Percentiles rank a stretch among this genome's conserved stretches.
Evolutionary conservation across 2,329 filamentous ascomycete species (phyloP).

Genomic region (Epichloe aotearoae): DNA sequence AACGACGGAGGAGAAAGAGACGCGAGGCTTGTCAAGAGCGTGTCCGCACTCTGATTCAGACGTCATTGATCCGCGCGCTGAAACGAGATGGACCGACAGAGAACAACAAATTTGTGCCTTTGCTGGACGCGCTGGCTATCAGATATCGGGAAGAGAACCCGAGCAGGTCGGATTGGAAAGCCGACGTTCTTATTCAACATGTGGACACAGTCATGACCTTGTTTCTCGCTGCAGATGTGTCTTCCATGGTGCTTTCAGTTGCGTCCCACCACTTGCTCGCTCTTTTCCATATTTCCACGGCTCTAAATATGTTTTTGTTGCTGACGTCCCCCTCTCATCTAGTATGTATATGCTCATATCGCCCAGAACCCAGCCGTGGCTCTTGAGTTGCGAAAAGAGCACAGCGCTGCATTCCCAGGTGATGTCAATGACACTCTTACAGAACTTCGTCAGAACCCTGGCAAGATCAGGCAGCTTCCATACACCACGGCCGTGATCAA

Average conservation of each 20-base stretch:
- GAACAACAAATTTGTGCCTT: neutral
- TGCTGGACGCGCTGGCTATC: neutral
- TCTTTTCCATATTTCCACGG: neutral
- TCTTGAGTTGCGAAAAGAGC: constrained; percentile 1
- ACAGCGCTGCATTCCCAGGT: neutral
- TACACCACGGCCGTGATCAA: constrained; percentile 3
- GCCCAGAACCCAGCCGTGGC: constrained; percentile 1
- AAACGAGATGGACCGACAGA: neutral
- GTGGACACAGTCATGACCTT: constrained; percentile 1
- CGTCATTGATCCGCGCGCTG: neutral
- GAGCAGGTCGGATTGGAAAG: neutral
- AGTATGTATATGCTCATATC: constrained; percentile 1
- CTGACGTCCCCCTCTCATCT: neutral
- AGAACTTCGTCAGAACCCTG: neutral
- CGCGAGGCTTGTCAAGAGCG: neutral
- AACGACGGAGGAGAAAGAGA: neutral
- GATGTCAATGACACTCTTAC: neutral
- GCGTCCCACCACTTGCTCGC: neutral
- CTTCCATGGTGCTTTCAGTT: constrained; percentile 3
- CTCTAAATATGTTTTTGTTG: neutral
- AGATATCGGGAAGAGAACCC: neutral
- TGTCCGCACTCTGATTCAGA: neutral
- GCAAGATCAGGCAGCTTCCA: neutral
- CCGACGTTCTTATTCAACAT: neutral
- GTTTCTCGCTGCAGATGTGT: constrained; percentile 1